A percentile compares a stretch with the other conserved stretches of the same genome.
phyloP scores from a whole-genome alignment of 148 eudicot species.

The Rhododendron williamsianum region DNA sequence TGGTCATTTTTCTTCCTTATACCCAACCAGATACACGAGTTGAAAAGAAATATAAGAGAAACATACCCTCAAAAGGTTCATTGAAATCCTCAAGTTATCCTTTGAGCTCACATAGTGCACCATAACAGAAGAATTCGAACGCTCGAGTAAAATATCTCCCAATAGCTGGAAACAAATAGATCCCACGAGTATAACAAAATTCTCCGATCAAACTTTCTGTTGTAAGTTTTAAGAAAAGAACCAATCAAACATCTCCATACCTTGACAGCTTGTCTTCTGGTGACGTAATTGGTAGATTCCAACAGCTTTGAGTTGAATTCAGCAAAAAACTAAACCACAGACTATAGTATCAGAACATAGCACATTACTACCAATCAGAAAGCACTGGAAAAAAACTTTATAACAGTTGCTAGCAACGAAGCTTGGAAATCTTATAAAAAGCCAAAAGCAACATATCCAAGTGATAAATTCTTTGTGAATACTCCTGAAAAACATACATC shows the following conservation, averaged over 20 bases:
- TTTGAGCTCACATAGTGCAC: conserved; percentile 70
- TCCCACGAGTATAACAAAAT: background rate
- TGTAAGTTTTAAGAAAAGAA: background rate
- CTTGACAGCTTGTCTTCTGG: conserved; percentile 84
- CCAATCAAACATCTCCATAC: conserved; percentile 22
- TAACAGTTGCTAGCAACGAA: background rate
- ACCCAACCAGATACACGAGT: background rate
- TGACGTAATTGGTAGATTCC: conserved; percentile 72
- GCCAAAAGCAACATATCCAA: background rate
- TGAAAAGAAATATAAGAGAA: background rate
- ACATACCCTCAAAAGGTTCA: conserved; percentile 90
- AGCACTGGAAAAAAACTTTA: background rate
- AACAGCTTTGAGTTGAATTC: conserved; percentile 75
- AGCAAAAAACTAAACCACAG: conserved; percentile 32
- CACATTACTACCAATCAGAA: background rate
- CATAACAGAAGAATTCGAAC: conserved; percentile 72
- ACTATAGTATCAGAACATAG: background rate
- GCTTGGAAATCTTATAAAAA: background rate
- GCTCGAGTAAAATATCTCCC: conserved; percentile 82
- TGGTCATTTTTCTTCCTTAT: background rate
- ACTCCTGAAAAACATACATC: background rate
- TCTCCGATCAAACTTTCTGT: background rate
- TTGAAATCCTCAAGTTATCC: conserved; percentile 73
- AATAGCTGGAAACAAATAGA: conserved; percentile 38
- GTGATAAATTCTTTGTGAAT: background rate